phyloP scores from a whole-genome alignment of 768 basidiomycete species.

The Neoboletus subvelutipes region DNA sequence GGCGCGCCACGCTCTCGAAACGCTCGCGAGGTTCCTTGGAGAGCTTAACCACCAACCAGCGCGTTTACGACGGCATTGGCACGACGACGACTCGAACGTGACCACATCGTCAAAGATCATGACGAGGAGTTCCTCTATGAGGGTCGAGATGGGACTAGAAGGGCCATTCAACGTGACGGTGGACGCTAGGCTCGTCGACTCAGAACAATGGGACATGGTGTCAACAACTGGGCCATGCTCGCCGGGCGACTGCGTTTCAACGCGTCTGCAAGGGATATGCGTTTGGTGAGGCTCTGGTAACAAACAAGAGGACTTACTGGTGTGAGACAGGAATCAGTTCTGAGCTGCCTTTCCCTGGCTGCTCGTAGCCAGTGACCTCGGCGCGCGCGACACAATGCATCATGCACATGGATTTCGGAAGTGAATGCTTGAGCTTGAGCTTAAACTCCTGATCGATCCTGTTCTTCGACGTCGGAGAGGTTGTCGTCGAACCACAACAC shows the following conservation, averaged over 20 bases:
- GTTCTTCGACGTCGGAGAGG: background rate
- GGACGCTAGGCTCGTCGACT: background rate
- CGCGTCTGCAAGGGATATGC: background rate
- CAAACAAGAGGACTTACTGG: constrained; percentile 3
- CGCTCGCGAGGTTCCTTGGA: constrained; percentile 16
- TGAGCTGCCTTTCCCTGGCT: background rate
- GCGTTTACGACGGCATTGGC: background rate
- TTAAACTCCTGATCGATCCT: background rate
- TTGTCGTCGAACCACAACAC: background rate
- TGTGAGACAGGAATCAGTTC: background rate
- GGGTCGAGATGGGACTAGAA: constrained; percentile 6
- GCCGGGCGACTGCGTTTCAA: background rate
- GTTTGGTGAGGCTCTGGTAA: background rate
- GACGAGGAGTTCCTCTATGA: constrained; percentile 23
- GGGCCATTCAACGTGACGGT: background rate
- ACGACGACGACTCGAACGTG: constrained; percentile 8
- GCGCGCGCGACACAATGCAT: background rate
- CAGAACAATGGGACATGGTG: background rate
- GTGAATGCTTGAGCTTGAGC: background rate
- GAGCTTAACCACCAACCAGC: constrained; percentile 1
- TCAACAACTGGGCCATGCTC: background rate
- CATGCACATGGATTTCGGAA: background rate
- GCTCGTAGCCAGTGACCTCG: background rate
- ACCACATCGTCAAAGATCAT: constrained; percentile 22
- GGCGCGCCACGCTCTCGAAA: constrained; percentile 17